Percentiles rank a stretch among this genome's conserved stretches.
phyloP scores from a whole-genome alignment of 768 basidiomycete species.

The Cystobasidium ongulense region DNA sequence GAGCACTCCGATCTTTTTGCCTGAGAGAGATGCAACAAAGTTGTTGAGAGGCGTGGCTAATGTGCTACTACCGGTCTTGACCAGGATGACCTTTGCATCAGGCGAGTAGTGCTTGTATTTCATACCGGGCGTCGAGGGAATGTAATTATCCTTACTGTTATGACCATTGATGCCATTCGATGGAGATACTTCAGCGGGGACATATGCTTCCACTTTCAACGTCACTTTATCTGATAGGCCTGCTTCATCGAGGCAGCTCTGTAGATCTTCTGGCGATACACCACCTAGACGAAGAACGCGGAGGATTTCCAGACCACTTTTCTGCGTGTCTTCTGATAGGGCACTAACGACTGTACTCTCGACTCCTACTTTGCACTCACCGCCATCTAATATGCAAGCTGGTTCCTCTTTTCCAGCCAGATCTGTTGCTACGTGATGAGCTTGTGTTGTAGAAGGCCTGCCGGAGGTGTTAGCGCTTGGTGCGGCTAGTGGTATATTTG shows the following conservation, averaged over 20 bases:
- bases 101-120: constrained; percentile 98
- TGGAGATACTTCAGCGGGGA: not conserved
- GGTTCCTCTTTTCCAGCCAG: constrained; percentile 51
- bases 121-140: constrained; percentile 95
- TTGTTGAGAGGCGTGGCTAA: not conserved
- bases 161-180: constrained; percentile 55
- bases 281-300: constrained; percentile 86
- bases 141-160: constrained; percentile 61
- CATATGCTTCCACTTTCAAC: not conserved
- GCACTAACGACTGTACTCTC: constrained; percentile 96
- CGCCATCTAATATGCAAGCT: constrained; percentile 84
- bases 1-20: constrained; percentile 16
- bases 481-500: constrained; percentile 73
- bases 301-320: constrained; percentile 55
- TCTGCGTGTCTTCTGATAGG: constrained; percentile 45
- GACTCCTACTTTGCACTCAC: constrained; percentile 74
- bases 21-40: not conserved
- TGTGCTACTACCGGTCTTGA: not conserved
- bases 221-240: constrained; percentile 30
- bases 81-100: constrained; percentile 33
- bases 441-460: constrained; percentile 84
- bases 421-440: constrained; percentile 73
- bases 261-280: constrained; percentile 77
- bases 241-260: constrained; percentile 46
- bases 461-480: constrained; percentile 93